These are phyloP conservation scores for Aegilops tauschii DNA, from an alignment of 176 grass and related monocot genomes.

Conservation along the genomic window DNA sequence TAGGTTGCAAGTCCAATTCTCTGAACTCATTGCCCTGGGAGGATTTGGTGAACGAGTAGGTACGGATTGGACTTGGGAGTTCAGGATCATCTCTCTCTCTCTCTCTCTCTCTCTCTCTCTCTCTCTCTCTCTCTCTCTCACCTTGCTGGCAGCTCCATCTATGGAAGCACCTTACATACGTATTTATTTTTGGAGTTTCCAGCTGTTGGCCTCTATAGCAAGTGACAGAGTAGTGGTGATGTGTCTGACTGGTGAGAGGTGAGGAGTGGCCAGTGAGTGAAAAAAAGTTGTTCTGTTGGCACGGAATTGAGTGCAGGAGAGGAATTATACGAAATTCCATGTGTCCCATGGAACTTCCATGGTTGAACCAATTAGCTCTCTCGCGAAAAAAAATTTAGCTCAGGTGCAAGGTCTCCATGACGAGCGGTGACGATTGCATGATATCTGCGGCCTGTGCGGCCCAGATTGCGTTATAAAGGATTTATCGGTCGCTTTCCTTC, in stretches of 20 bases:
- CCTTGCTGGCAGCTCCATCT: background rate
- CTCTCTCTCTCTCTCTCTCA: background rate
- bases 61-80: slow-evolving; percentile 11
- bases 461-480: background rate
- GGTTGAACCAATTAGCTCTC: no score
- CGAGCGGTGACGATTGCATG: background rate
- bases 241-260: background rate
- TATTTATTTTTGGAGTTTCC: background rate
- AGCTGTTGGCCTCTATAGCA: background rate
- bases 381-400: no score
- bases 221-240: background rate
- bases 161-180: background rate
- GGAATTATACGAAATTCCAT: background rate
- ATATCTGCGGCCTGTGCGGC: background rate
- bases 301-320: background rate
- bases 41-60: slow-evolving; percentile 2
- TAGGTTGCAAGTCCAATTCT: slow-evolving; percentile 8
- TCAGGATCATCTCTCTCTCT: background rate
- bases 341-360: no score
- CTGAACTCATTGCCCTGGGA: background rate
- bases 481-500: background rate
- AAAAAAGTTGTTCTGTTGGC: background rate
- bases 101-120: background rate
- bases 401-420: background rate
- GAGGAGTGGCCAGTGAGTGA: background rate